These are phyloP conservation scores for Lophium mytilinum DNA, from an alignment of 495 filamentous ascomycete species.

Conservation along the genomic window DNA sequence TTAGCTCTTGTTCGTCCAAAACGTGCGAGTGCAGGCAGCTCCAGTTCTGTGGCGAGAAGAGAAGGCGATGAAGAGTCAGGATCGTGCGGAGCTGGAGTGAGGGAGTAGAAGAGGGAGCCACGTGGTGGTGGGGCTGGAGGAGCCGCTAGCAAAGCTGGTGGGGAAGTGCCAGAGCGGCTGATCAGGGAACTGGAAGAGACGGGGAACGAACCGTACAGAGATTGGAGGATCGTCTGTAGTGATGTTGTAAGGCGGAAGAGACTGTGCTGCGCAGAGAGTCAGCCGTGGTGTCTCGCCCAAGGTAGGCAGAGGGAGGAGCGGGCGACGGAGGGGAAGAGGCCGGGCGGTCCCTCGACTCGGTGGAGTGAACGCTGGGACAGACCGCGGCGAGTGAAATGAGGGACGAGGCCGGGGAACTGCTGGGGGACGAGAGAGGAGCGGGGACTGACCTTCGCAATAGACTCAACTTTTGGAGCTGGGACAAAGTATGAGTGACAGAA, in stretches of 20 bases:
- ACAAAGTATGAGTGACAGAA: constrained; percentile 9
- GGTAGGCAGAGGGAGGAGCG: not conserved
- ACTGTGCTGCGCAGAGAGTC: not conserved
- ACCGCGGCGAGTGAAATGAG: not conserved
- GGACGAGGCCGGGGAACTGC: too few relatives aligned
- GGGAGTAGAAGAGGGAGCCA: constrained; percentile 22
- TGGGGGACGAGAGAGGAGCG: not conserved
- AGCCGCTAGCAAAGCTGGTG: not conserved
- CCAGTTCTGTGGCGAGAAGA: not conserved
- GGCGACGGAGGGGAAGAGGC: not conserved
- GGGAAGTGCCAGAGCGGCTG: not conserved
- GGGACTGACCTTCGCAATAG: constrained; percentile 15
- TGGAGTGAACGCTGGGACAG: not conserved
- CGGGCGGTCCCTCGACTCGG: not conserved
- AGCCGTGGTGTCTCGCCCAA: not conserved
- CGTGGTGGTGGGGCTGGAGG: not conserved
- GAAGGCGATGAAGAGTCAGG: not conserved
- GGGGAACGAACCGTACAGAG: constrained; percentile 1
- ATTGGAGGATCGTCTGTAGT: not conserved
- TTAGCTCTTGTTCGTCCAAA: not conserved
- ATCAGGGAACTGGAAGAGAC: not conserved
- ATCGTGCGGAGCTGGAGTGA: constrained; percentile 11
- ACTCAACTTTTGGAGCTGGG: constrained; percentile 23
- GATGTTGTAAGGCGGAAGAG: not conserved
- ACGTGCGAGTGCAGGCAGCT: not conserved